Evolutionary conservation across 2,329 filamentous ascomycete genomes (phyloP).

Genomic region (Dactylellina haptotyla): DNA sequence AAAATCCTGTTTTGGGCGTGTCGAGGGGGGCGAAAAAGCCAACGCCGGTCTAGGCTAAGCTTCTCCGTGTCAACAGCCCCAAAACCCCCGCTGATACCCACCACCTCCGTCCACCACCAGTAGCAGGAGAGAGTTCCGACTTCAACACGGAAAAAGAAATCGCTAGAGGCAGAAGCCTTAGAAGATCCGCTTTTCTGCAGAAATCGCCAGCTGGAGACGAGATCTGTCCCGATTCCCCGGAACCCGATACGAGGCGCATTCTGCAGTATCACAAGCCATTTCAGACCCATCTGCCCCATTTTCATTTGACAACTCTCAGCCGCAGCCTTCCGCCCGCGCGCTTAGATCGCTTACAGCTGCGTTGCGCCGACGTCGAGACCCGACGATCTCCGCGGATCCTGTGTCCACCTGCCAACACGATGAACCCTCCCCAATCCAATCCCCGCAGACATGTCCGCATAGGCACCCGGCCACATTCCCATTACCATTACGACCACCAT

Average conservation of each 20-base stretch:
- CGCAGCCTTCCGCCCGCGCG: constrained; percentile 18
- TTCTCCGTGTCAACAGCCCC: constrained; percentile 16
- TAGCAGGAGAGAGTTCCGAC: constrained; percentile 7
- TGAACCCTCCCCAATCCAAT: not conserved
- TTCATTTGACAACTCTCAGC: no score
- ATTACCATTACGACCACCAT: constrained; percentile 58
- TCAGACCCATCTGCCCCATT: not conserved
- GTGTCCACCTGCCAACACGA: not conserved
- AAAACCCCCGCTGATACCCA: constrained; percentile 26
- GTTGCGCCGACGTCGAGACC: constrained; percentile 20
- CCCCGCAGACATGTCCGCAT: not conserved
- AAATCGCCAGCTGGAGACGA: constrained; percentile 36
- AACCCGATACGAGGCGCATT: constrained; percentile 38
- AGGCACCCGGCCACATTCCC: not conserved
- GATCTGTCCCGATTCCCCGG: constrained; percentile 50
- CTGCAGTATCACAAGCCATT: constrained; percentile 4
- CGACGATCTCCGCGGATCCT: not conserved
- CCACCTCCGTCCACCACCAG: not conserved
- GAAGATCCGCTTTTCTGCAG: constrained; percentile 53
- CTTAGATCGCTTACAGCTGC: constrained; percentile 27
- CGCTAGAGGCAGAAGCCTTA: not conserved
- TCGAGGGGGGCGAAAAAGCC: constrained; percentile 6
- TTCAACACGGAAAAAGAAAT: constrained; percentile 2
- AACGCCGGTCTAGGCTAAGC: constrained; percentile 42
- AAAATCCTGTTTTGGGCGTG: constrained; percentile 30